Base-by-base conservation (phyloP, 768 basidiomycete species). In the Boletales sp. region DNA sequence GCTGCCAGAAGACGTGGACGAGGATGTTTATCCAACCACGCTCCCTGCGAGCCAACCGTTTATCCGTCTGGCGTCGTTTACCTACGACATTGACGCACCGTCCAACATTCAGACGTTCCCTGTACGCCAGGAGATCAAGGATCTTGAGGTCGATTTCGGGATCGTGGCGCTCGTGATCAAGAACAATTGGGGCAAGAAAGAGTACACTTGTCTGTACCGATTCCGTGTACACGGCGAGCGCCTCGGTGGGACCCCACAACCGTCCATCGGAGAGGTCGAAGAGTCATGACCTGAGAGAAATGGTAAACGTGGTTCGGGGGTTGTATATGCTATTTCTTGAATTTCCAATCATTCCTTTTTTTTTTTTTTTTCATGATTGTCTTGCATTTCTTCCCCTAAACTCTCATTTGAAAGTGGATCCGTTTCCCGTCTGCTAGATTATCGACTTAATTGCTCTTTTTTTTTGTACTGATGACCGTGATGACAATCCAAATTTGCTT, bases 191-290 rank as follows among this genome's bases (percentile, higher is more conserved):
- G 95, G 94, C 37, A 74, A 76, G 67, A 74, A 77, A 7, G 83
- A 86, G 50, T 90, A 79, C 64, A 96, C 94, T 0, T 98, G 95
- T 68, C 68, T 98, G 35, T 98, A 93, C 68, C 82, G 90, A 39
- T 72, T 92, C 70, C 79, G 90, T 38, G 87, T 90, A 30, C 89
- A 91, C 59, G 90, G 90, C 14, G 71, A 79, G 57, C 73, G 65
- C 48, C 59, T 82, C 45, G 76, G 68, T 11, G 77, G 72, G 46
- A 57, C 64, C 17, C 73, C 75, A 7, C 56, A 66, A 35, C 72
- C 75, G 5, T 65, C 63, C 44, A 54, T 69, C 35, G 62, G 59
- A 38, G 57, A 57, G 34, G 62, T 59, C 38, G 57, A 57, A 12
- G 50, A 57, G 21, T 49, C 63, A 6, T 60, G 49, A 63, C 37